A percentile compares a stretch with the other conserved stretches of the same genome.
Evolutionary conservation across 2,329 filamentous ascomycete genomes (phyloP).

Genomic region (Apiospora phragmitis): DNA sequence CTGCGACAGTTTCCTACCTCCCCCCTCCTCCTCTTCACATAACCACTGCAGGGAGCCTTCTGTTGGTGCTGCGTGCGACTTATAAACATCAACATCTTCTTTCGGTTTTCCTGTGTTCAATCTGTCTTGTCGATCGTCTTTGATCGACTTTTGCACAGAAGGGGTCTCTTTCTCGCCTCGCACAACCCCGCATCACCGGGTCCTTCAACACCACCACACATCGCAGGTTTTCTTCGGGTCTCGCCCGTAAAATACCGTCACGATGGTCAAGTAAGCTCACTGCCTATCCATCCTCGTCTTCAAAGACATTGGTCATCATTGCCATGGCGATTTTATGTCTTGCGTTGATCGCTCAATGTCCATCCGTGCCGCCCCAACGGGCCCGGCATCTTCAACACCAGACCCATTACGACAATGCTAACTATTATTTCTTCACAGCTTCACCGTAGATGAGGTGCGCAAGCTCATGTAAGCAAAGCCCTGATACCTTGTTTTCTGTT

Average conservation of each 20-base stretch:
- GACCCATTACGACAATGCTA: conserved; percentile 39
- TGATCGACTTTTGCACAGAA: conserved; percentile 7
- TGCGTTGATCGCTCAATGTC: neutral
- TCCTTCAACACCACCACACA: conserved; percentile 9
- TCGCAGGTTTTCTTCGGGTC: neutral
- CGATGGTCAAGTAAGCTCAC: conserved; percentile 97
- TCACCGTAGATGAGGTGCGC: conserved; percentile 88
- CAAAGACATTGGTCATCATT: neutral
- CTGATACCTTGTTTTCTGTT: conserved; percentile 33
- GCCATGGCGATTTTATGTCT: neutral
- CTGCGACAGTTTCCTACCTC: neutral
- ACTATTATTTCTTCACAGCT: conserved; percentile 56
- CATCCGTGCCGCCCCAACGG: too few species aligned
- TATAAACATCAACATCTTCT: conserved; percentile 7
- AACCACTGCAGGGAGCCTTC: conserved; percentile 5
- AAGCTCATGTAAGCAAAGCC: conserved; percentile 48
- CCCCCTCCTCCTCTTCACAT: conserved; percentile 8
- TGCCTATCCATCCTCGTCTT: neutral
- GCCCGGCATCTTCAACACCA: neutral
- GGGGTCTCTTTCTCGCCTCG: conserved; percentile 15
- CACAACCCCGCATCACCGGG: conserved; percentile 13
- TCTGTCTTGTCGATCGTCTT: conserved; percentile 1
- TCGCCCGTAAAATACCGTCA: conserved; percentile 63
- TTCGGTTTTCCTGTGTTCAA: neutral
- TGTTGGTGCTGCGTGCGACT: conserved; percentile 7